Base-by-base conservation (phyloP, 2,329 filamentous ascomycete genomes). In the Cercospora beticola region DNA sequence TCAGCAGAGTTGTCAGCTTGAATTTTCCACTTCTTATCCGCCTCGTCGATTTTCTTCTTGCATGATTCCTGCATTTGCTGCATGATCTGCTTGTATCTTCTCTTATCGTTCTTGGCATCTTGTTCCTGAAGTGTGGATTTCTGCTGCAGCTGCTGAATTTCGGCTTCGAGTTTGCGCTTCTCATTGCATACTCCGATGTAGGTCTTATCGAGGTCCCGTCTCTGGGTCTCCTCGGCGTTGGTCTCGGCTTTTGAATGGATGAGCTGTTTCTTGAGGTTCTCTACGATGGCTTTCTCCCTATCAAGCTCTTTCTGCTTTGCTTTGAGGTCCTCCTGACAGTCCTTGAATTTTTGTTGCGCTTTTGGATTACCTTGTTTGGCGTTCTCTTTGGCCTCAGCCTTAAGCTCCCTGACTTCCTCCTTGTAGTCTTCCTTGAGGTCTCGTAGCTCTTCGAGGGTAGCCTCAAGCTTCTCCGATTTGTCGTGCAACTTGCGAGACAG, bases 331-430 rank as follows among this genome's bases (percentile, higher is more conserved):
- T 57, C 36, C 26, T 67, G 46, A n/a, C 33, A 62, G 3, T 70
- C 66, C 46, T 65, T 68, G 6, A 68, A 21, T 10, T 43, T 31
- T 23, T 69, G 57, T 5, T 66, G 60, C 9, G 70, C 65, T 18
- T 60, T 65, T 3, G 58, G 33, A 3, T 60, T 54, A 30, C 68
- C 70, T 14, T 66, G 59, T 58, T 70, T 70, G 4, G 66, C 28
- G 4, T 49, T 58, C 10, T 65, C 64, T 10, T 65, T 62, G 26
- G 43, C 56, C 36, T 69, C 59, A 1, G 69, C 67, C 61, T 69
- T 73, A 21, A 49, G 28, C 2, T 67, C 60, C 3, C 56, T 64
- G 62, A 70, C 68, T 26, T 69, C 67, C 5, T 64, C 63, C 36
- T 64, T 64, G 18, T 65, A 66, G 31, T 66, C 59, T n/a, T 52